Base-by-base conservation (phyloP, 169 alveolate genomes). In the Plasmodium adleri region DNA sequence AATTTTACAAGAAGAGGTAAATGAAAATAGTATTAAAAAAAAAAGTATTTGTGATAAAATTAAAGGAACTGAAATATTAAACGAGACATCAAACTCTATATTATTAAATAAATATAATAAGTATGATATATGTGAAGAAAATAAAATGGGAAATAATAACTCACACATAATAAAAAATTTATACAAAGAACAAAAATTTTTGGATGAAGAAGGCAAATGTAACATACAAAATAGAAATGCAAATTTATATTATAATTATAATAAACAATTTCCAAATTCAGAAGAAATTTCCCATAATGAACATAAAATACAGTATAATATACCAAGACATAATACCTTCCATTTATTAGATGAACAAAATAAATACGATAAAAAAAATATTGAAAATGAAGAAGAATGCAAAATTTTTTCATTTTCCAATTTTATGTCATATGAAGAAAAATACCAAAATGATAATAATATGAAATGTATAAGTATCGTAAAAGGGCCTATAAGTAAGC, bases 21-120 rank as follows among this genome's bases (percentile, higher is more conserved):
- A 32, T 32, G 45, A 32, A 32, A 32, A 32, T 32, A 3, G 45
- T 32, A 32, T 32, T 32, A 32, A 32, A 32, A 32, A 32, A 32
- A 32, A 32, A 32, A 32, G 3, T 32, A 32, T 32, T 32, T 32
- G 8, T 32, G 62, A 52, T 52, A 52, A 15, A 15, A 52, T 52
- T 52, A 15, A 52, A 13, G 17, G 62, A 15, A 52, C 12, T 52
- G 62, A 52, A 13, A 52, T 8, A 22, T 5, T 10, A 0, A 39
- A 60, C 3, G n/a, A 60, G 26, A 1, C 43, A 60, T 6, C 62
- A 52, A 60, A 22, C 28, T 78, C 49, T 52, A 78, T 13, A 71
- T 32, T 49, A 78, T 10, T 24, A 64, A 78, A 58, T 28, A 28
- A 39, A 15, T 15, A 52, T 50, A 74, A 67, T 64, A 64, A 74